These are phyloP conservation scores for Pseudonectria buxi DNA, from an alignment of 2,329 filamentous ascomycete genomes.

Conservation along the genomic window DNA sequence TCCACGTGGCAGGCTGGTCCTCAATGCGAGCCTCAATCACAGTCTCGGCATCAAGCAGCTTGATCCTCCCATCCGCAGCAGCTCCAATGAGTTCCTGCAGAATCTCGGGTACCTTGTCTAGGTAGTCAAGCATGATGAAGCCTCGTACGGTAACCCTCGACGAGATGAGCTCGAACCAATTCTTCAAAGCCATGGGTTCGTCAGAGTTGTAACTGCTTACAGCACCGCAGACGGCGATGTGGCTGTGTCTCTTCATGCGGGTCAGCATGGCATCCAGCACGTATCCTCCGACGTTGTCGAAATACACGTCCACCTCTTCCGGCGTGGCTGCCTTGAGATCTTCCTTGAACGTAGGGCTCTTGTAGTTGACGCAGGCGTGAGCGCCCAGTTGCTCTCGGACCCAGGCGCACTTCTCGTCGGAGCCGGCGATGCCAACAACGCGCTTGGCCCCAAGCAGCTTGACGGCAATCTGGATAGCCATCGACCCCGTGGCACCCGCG, in stretches of 20 bases:
- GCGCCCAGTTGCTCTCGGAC: conserved; percentile 20
- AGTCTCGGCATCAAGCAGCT: conserved; percentile 18
- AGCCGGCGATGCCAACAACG: conserved; percentile 22
- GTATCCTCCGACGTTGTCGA: conserved; percentile 23
- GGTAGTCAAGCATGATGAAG: conserved; percentile 24
- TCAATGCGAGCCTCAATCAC: conserved; percentile 21
- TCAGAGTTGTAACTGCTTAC: conserved; percentile 21
- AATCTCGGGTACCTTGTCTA: conserved; percentile 21
- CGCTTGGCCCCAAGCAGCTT: conserved; percentile 23
- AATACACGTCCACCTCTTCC: conserved; percentile 23
- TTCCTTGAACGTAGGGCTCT: conserved; percentile 22
- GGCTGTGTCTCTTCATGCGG: conserved; percentile 20
- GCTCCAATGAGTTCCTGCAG: conserved; percentile 22
- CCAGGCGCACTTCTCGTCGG: conserved; percentile 23
- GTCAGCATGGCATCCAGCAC: conserved; percentile 22
- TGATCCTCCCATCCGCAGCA: conserved; percentile 20
- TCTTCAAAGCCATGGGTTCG: conserved; percentile 21
- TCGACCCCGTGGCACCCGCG: conserved; percentile 22
- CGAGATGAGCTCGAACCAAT: conserved; percentile 25
- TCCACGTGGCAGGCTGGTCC: conserved; percentile 21
- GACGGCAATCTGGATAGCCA: conserved; percentile 24
- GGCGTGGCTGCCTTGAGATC: conserved; percentile 21
- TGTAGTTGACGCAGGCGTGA: conserved; percentile 24
- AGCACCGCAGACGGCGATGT: conserved; percentile 21
- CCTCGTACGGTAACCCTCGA: conserved; percentile 19